phyloP scores from a whole-genome alignment of 2,329 filamentous ascomycete genomes.

The Aureobasidium sp. region DNA sequence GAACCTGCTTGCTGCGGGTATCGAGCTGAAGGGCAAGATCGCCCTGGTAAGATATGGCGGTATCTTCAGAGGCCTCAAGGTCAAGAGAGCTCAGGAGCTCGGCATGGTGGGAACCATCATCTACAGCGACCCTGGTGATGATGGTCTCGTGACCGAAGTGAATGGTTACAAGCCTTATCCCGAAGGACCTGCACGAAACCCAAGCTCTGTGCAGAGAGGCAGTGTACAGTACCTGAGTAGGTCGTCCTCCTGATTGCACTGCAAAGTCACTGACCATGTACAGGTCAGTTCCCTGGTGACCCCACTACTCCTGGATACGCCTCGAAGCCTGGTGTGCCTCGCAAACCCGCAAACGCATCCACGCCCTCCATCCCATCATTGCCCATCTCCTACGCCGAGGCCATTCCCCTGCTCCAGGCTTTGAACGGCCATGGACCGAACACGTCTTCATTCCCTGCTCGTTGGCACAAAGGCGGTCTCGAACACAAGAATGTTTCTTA shows the following conservation, averaged over 20 bases:
- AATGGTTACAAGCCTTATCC: conserved; percentile 76
- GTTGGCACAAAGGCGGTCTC: conserved; percentile 66
- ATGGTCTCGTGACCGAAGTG: conserved; percentile 62
- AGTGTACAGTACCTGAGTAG: conserved; percentile 57
- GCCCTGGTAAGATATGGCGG: conserved; percentile 77
- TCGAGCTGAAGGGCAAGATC: conserved; percentile 75
- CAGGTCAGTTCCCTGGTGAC: conserved; percentile 55
- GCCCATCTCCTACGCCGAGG: conserved; percentile 82
- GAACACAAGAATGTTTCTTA: conserved; percentile 75
- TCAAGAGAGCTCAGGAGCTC: conserved; percentile 84
- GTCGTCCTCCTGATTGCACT: conserved; percentile 12
- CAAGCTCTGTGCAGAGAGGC: conserved; percentile 81
- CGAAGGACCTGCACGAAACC: conserved; percentile 69
- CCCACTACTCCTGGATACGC: conserved; percentile 92
- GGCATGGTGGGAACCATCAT: conserved; percentile 81
- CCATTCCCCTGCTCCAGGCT: conserved; percentile 76
- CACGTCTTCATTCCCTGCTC: conserved; percentile 61
- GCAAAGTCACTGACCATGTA: neutral
- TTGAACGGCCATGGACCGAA: conserved; percentile 82
- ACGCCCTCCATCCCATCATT: conserved; percentile 84
- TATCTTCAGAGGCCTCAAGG: conserved; percentile 82
- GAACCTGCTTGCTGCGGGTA: conserved; percentile 64
- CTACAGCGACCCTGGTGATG: conserved; percentile 83
- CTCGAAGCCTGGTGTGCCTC: conserved; percentile 78
- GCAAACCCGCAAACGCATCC: conserved; percentile 57